phyloP scores from a whole-genome alignment of 495 filamentous ascomycete genomes.

The Xylaria telfairii region DNA sequence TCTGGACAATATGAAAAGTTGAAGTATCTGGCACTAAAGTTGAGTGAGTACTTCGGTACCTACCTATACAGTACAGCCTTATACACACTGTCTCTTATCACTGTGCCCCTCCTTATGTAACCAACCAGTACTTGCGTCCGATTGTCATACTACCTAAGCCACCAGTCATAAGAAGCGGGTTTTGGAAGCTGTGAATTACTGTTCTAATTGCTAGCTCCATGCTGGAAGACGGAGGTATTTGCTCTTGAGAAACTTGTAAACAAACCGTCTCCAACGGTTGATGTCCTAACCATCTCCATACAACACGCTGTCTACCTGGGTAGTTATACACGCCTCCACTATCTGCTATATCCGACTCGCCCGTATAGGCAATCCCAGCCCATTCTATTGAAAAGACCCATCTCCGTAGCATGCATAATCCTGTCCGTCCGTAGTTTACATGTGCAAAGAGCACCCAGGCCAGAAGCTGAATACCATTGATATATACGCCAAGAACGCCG shows the following conservation, averaged over 20 bases:
- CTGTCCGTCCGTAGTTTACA: conserved; percentile 21
- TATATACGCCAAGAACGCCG: conserved; percentile 21
- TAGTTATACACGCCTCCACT: conserved; percentile 23
- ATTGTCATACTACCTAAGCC: not conserved
- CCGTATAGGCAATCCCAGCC: conserved; percentile 10
- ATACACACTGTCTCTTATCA: too few relatives aligned
- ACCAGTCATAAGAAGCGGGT: not conserved
- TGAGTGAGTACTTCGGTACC: too few relatives aligned
- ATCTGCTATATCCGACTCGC: conserved; percentile 6
- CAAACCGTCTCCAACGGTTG: conserved; percentile 8
- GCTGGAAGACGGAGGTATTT: not conserved
- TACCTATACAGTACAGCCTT: too few relatives aligned
- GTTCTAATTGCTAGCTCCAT: not conserved
- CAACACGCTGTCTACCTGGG: conserved; percentile 16
- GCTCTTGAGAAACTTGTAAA: not conserved
- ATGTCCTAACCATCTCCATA: conserved; percentile 4
- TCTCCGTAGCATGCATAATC: conserved; percentile 19
- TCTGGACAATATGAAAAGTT: not conserved
- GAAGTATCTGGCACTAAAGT: too few relatives aligned
- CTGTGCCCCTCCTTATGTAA: not conserved
- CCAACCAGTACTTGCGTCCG: not conserved
- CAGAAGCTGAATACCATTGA: conserved; percentile 17
- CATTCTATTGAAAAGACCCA: conserved; percentile 25
- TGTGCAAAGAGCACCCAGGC: conserved; percentile 10
- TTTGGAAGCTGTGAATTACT: not conserved